phyloP scores from a whole-genome alignment of 2,329 filamentous ascomycete genomes.

The Pseudopithomyces maydicus region DNA sequence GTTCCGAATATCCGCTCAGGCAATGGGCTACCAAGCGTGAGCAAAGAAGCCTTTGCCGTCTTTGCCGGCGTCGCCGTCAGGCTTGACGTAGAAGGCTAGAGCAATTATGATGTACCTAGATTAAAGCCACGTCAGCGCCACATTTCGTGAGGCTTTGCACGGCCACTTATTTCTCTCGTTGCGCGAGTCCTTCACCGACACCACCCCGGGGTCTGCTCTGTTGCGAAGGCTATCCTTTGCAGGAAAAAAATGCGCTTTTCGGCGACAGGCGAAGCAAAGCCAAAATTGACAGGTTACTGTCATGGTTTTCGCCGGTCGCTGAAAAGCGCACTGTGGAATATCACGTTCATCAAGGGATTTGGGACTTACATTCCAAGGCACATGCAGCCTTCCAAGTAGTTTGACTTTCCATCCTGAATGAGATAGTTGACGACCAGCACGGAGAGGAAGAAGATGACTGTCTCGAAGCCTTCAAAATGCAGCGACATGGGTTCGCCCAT shows the following conservation, averaged over 20 bases:
- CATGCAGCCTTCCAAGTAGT: constrained; percentile 81
- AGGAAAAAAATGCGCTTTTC: background rate
- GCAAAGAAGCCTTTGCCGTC: constrained; percentile 34
- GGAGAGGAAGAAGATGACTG: constrained; percentile 81
- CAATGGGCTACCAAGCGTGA: background rate
- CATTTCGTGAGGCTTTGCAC: background rate
- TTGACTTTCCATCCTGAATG: constrained; percentile 82
- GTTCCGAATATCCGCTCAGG: background rate
- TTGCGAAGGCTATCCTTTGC: background rate
- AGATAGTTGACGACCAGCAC: constrained; percentile 88
- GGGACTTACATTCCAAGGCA: constrained; percentile 52
- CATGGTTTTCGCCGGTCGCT: background rate
- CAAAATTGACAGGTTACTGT: background rate
- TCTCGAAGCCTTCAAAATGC: constrained; percentile 89
- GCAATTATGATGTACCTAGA: constrained; percentile 62
- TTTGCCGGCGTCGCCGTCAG: constrained; percentile 53
- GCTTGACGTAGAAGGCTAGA: constrained; percentile 65
- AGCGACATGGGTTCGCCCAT: constrained; percentile 64
- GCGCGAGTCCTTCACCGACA: background rate
- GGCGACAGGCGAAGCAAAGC: background rate
- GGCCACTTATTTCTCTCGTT: background rate
- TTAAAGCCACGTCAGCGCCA: constrained; percentile 6
- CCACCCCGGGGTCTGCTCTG: background rate
- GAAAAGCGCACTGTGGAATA: constrained; percentile 4
- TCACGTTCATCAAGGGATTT: background rate